Base-by-base conservation (phyloP, 495 filamentous ascomycete genomes). In the Hyaloscypha hepaticicola region DNA sequence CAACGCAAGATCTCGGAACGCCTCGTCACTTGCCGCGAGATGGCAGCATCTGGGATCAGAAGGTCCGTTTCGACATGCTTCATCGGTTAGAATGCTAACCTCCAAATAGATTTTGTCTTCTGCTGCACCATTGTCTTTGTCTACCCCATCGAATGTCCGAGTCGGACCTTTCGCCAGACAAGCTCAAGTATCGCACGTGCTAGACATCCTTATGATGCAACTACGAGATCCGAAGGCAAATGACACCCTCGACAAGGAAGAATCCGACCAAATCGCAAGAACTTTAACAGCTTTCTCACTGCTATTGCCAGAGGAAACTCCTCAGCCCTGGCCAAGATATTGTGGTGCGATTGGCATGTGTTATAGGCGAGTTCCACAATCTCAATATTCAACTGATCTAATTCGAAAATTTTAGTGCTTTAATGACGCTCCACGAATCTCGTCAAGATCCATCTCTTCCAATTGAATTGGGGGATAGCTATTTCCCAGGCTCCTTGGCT, bases 301-400 rank as follows among this genome's bases (percentile, higher is more conserved):
- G 9, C 25, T 69, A 21, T 29, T 69, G 8, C 66, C 66, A 1
- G 62, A 64, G 60, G 66, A 69, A n/a, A 51, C 66, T 24, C 50
- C 66, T 7, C 31, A 58, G 14, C 57, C 62, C 11, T 65, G 66
- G 61, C 61, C 61, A 24, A 49, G 38, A 19, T 69, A 69, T n/a
- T 64, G 61, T 28, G 66, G 61, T 1, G 61, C 62, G 2, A 69
- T 69, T 5, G 61, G 57, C 24, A 69, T 69, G 66, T 69, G 66
- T 25, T 62, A 61, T 26, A 61, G 38, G 66, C 65, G n/a, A 29
- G 31, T 34, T 56, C 12, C 50, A 27, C 38, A 19, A 26, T 55
- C 16, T 33, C 34, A 16, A 25, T 0, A 49, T 51, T 19, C 5
- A 24, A 49, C 26, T 8, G 28, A 25, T 52, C 29, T 57, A 29